A percentile compares a stretch with the other conserved stretches of the same genome.
Conservation (phyloP, 768 basidiomycete genomes). For the Pisolithus albus region DNA sequence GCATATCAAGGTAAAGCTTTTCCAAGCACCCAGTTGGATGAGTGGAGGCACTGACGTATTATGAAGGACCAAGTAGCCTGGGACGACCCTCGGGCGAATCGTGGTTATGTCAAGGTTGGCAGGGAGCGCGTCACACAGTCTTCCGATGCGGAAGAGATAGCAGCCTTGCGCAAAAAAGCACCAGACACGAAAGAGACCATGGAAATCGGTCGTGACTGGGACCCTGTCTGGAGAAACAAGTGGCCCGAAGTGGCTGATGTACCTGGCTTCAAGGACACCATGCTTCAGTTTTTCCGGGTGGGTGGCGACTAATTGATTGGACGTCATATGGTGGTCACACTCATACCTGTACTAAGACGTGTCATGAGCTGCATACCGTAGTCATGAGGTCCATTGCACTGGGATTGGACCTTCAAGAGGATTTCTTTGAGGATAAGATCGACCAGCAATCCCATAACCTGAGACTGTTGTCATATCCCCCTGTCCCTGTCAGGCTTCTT, state of each 20-base stretch:
- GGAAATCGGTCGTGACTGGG: constrained; percentile 87
- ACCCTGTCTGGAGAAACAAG: constrained; percentile 66
- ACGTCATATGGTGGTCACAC: background rate
- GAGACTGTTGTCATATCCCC: constrained; percentile 73
- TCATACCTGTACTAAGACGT: constrained; percentile 39
- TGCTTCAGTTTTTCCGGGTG: constrained; percentile 72
- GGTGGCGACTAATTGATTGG: constrained; percentile 5
- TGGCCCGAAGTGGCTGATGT: constrained; percentile 65
- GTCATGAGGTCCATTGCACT: constrained; percentile 86
- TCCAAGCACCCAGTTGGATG: background rate
- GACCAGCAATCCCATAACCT: constrained; percentile 77
- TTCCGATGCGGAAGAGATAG: constrained; percentile 64
- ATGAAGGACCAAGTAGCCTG: constrained; percentile 58
- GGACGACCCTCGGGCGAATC: constrained; percentile 81
- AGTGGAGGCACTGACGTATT: background rate
- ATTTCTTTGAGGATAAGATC: constrained; percentile 70
- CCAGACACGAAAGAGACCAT: constrained; percentile 83
- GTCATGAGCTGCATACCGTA: constrained; percentile 65
- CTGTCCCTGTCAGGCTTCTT: constrained; percentile 55
- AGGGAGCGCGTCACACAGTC: constrained; percentile 79
- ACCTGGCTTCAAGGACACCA: constrained; percentile 63
- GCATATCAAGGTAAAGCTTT: constrained; percentile 46
- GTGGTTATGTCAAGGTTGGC: constrained; percentile 77
- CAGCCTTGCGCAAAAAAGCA: constrained; percentile 59
- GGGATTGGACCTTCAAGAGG: constrained; percentile 65